Base-by-base conservation (phyloP, 1,284 basidiomycete genomes). In the Sphaerobolus stellatus region DNA sequence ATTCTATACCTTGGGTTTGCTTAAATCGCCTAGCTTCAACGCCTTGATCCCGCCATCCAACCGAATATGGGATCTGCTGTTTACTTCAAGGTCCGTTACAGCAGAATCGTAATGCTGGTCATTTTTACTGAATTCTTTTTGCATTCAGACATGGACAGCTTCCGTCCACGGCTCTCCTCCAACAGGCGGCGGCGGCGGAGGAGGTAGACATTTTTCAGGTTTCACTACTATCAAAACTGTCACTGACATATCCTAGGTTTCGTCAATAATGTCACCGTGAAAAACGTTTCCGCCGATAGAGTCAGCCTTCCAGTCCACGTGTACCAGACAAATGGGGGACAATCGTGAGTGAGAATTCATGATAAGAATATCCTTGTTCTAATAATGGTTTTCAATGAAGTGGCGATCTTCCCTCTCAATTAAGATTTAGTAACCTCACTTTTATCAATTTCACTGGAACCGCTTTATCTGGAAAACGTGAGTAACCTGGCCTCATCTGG, bases 61-160 rank as follows among this genome's bases (percentile, higher is more conserved):
- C 81, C 81, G 4, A 78, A 80, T 63, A 81, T 82, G 80, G 68
- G 62, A 3, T 74, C 71, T 50, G 80, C 79, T 25, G 79, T 81
- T 56, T 58, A 73, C 56, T 38, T 55, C 40, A 20, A 16, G 7
- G 40, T 31, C 14, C n/a, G 41, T 38, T 4, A 43, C 28, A 14
- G 11, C n/a, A n/a, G n/a, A n/a, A n/a, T n/a, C 3, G 6, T 43
- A 2, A 3, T n/a, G 41, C 41, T 43, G 8, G 25, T 18, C 18
- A 8, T 43, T 43, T 43, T 43, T 24, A 14, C 28, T 20, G 28
- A 6, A 9, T 22, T 43, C 6, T 75, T 74, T 84, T 6, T 86
- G 85, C 66, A 79, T 86, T 70, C 86, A 86, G 67, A 77, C 80
- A 0, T 86, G 82, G 81, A 77, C 78, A 18, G 83, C 77, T 9